These are phyloP conservation scores for Spathaspora sp. DNA, from an alignment of 805 yeast genomes.

Conservation along the genomic window DNA sequence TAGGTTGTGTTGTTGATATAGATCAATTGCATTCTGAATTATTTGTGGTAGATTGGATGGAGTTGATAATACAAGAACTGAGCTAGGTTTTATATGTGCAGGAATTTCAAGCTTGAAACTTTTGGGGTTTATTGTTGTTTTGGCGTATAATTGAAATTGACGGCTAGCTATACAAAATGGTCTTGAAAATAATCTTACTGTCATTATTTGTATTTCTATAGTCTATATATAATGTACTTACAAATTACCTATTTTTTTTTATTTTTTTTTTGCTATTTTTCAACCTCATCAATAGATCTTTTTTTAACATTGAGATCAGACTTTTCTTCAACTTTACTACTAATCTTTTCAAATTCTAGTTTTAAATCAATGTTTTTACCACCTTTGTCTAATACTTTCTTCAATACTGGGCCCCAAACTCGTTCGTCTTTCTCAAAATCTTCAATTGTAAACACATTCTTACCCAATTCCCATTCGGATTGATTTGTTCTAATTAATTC, in stretches of 20 bases:
- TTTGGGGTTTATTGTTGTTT: conserved; percentile 15
- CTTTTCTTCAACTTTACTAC: conserved; percentile 1
- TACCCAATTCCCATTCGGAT: conserved; percentile 77
- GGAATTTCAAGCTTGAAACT: conserved; percentile 8
- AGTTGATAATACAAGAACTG: conserved; percentile 34
- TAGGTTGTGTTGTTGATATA: conserved; percentile 20
- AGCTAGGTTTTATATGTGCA: conserved; percentile 17
- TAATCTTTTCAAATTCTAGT: conserved; percentile 15
- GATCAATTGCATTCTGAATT: conserved; percentile 26
- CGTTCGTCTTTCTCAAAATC: conserved; percentile 62
- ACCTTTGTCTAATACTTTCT: conserved; percentile 45
- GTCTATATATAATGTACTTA: background rate
- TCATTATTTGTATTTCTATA: background rate
- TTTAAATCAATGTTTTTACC: conserved; percentile 21
- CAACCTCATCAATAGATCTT: conserved; percentile 19
- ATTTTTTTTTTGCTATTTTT: background rate
- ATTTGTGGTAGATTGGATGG: conserved; percentile 27
- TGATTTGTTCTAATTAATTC: conserved; percentile 70
- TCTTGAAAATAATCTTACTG: background rate
- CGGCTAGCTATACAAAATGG: background rate
- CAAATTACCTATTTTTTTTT: background rate
- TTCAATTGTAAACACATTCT: conserved; percentile 60
- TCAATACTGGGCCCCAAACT: conserved; percentile 68
- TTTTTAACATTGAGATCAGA: conserved; percentile 11
- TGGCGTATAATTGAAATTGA: conserved; percentile 1